phyloP scores from a whole-genome alignment of 768 basidiomycete species.

The Psilocybe cubensis region DNA sequence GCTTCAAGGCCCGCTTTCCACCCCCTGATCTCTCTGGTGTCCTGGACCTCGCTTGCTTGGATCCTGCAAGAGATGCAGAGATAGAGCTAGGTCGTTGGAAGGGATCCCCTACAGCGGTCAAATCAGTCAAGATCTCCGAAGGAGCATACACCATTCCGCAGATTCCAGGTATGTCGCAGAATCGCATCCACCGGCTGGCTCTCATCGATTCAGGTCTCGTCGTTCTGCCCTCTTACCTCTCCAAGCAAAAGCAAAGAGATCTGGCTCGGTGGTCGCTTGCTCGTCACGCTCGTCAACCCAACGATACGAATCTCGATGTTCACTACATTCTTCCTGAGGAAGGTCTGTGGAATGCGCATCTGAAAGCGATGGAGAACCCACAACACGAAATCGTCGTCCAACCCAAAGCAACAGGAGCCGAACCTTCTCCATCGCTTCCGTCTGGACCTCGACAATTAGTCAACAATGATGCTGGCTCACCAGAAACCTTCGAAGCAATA shows the following conservation, averaged over 20 bases:
- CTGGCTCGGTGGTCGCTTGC: slow-evolving; percentile 75
- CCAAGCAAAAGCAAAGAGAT: slow-evolving; percentile 61
- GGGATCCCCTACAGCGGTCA: slow-evolving; percentile 43
- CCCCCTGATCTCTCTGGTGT: slow-evolving; percentile 73
- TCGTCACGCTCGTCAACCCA: slow-evolving; percentile 77
- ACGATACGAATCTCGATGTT: slow-evolving; percentile 87
- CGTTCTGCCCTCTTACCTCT: slow-evolving; percentile 76
- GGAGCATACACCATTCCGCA: slow-evolving; percentile 52
- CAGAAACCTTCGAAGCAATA: slow-evolving; percentile 56
- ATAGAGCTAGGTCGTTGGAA: slow-evolving; percentile 49
- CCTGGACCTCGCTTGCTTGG: slow-evolving; percentile 64
- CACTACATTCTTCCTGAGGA: slow-evolving; percentile 79
- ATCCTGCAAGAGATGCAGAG: slow-evolving; percentile 43
- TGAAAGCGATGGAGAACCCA: slow-evolving; percentile 37
- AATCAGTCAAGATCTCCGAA: slow-evolving; percentile 32
- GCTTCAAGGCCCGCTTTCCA: slow-evolving; percentile 78
- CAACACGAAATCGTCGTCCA: slow-evolving; percentile 39
- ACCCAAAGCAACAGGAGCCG: slow-evolving; percentile 44
- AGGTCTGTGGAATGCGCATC: slow-evolving; percentile 77
- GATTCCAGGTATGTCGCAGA: slow-evolving; percentile 55
- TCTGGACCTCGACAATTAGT: slow-evolving; percentile 69
- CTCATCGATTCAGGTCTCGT: slow-evolving; percentile 67
- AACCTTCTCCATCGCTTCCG: slow-evolving; percentile 21
- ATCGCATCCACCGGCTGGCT: not conserved
- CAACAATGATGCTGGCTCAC: slow-evolving; percentile 70